phyloP scores from a whole-genome alignment of 805 yeast genomes.

The Zygotorulaspora danielsina region DNA sequence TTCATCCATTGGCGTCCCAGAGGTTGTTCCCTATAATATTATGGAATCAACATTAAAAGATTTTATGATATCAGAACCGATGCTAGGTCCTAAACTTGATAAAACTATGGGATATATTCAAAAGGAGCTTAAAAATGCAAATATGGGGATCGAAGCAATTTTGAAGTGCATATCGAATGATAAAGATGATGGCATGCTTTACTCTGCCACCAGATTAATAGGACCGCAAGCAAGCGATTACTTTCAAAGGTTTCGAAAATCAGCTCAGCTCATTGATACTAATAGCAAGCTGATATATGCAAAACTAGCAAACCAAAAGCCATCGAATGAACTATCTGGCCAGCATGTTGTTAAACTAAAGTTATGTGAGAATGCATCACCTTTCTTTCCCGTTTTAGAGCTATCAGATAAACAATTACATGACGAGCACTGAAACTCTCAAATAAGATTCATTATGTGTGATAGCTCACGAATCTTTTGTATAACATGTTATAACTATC shows the following conservation, averaged over 20 bases:
- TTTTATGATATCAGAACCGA: conserved; percentile 20
- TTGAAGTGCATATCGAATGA: conserved; percentile 22
- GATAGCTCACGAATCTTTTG: too few species aligned
- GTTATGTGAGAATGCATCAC: conserved; percentile 14
- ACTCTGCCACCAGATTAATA: conserved; percentile 30
- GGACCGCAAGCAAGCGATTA: conserved; percentile 31
- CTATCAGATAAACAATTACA: conserved; percentile 6
- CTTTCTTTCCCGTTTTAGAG: conserved; percentile 23
- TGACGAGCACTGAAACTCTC: too few species aligned
- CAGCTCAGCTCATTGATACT: conserved; percentile 14
- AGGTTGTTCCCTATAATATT: conserved; percentile 45
- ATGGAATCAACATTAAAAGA: conserved; percentile 26
- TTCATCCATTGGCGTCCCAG: conserved; percentile 75
- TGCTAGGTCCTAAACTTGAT: conserved; percentile 17
- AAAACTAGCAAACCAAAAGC: conserved; percentile 6
- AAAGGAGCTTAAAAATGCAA: conserved; percentile 19
- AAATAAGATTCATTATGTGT: too few species aligned
- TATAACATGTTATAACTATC: too few species aligned
- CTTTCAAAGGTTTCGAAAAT: conserved; percentile 26
- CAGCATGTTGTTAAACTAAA: conserved; percentile 12
- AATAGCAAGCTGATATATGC: conserved; percentile 14
- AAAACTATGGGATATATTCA: conserved; percentile 19
- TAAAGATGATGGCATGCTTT: conserved; percentile 19
- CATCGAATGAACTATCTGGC: background rate
- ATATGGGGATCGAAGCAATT: conserved; percentile 14